Evolutionary conservation across 345 rosid species (phyloP), one percentile per base, ranked within the genome.

Genomic region (Syzygium grande): DNA sequence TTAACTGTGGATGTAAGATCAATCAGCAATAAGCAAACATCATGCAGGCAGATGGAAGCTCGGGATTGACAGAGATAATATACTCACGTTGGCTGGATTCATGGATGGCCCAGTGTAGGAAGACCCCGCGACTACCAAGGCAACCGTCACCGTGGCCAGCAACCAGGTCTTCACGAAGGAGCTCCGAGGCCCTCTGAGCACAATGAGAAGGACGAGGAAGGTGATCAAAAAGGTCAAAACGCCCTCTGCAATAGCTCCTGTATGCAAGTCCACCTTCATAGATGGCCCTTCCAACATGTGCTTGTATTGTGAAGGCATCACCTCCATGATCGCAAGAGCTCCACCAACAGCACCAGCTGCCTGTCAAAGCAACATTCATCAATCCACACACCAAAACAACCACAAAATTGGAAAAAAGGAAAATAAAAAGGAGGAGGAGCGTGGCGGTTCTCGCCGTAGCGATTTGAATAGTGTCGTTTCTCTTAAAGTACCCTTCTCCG

Each of bases 11-110:
- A 73, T 73, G 46, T 21, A 34, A 34, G 83, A 19, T 73, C 49
- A 6, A 73, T 19, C 43, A 43, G 83, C 83, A 73, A 73, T 21
- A 11, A 38, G 49, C 49, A 22, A 38, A 73, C 83, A 73, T 22
- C 49, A 34, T 10, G 80, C 80, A 65, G 16, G 77, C 17, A 51
- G 23, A 83, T 46, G 80, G 80, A 73, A 73, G 25, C 80, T 73
- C 80, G 80, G 27, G 80, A 73, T 73, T 73, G 83, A 43, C 14
- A 21, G 38, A 73, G 49, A 73, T 38, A 73, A 73, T 38, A 59
- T 34, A 93, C 99, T 96, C 91, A 98, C 99, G 95, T 94, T 95
- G 89, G 98, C 99, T 51, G 99, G 99, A 91, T 98, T 98, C 99
- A 98, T 95, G 90, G 97, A 94, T 86, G 99, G 99, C 80, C 98